Percentiles rank a stretch among this genome's conserved stretches.
phyloP scores from a whole-genome alignment of 2,329 filamentous ascomycete species.

The Camillea tinctor region DNA sequence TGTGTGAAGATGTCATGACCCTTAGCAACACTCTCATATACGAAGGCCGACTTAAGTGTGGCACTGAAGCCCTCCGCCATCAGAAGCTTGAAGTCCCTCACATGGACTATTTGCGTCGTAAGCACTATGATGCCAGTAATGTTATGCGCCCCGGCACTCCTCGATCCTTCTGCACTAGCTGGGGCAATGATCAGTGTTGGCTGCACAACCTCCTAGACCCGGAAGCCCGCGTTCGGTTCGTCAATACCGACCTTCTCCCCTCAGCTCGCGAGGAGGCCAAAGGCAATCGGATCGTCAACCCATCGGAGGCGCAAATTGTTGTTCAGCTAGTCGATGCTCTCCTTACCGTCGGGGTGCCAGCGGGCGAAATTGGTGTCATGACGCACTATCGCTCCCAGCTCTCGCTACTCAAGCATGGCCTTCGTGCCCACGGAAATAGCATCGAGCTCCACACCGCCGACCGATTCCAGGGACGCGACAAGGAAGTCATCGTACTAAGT shows the following conservation, averaged over 20 bases:
- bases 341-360: constrained; percentile 70
- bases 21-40: constrained; percentile 94
- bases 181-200: constrained; percentile 63
- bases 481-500: constrained; percentile 84
- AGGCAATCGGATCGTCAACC: constrained; percentile 86
- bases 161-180: constrained; percentile 55
- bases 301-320: constrained; percentile 74
- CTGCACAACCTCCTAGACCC: constrained; percentile 70
- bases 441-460: constrained; percentile 97
- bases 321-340: constrained; percentile 79
- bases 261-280: constrained; percentile 68
- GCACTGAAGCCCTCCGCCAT: constrained; percentile 71
- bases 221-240: constrained; percentile 72
- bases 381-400: constrained; percentile 96
- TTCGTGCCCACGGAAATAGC: constrained; percentile 56
- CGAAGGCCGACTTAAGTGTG: constrained; percentile 84
- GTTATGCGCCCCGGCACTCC: constrained; percentile 42
- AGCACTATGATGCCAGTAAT: constrained; percentile 56
- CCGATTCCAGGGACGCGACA: constrained; percentile 94
- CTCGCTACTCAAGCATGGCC: constrained; percentile 71
- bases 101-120: constrained; percentile 57
- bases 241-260: constrained; percentile 81
- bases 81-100: constrained; percentile 68
- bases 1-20: constrained; percentile 96
- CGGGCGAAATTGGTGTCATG: constrained; percentile 84